Conservation (phyloP, 2,329 filamentous ascomycete species). For the Fusarium sp. region DNA sequence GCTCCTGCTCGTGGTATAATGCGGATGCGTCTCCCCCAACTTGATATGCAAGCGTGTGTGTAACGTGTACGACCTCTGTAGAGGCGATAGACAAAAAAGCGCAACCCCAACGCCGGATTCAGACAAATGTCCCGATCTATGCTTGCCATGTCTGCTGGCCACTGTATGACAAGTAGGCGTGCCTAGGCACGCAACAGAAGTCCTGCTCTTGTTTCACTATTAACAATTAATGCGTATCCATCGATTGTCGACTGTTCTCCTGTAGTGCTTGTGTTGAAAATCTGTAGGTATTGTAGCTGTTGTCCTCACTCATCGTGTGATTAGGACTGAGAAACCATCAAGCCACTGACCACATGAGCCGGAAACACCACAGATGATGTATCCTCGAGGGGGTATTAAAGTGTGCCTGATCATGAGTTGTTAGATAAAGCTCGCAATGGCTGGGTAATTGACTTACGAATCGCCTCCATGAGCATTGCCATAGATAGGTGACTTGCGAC, state of each 20-base stretch:
- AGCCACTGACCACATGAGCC: constrained; percentile 86
- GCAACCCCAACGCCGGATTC: constrained; percentile 38
- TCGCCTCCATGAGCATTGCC: constrained; percentile 85
- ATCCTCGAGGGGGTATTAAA: constrained; percentile 89
- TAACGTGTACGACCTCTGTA: constrained; percentile 19
- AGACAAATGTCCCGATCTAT: constrained; percentile 24
- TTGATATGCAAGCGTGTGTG: constrained; percentile 30
- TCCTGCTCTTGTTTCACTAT: constrained; percentile 12
- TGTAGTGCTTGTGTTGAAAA: constrained; percentile 32
- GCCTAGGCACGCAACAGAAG: constrained; percentile 5
- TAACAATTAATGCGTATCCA: constrained; percentile 36
- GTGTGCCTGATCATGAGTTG: constrained; percentile 72
- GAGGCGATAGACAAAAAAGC: constrained; percentile 26
- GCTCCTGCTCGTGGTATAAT: constrained; percentile 37
- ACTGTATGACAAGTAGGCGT: constrained; percentile 20
- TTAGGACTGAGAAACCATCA: constrained; percentile 87
- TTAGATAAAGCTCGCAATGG: not conserved
- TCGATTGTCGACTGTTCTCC: constrained; percentile 11
- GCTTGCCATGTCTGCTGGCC: constrained; percentile 31
- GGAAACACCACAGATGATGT: constrained; percentile 87
- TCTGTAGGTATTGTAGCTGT: constrained; percentile 5
- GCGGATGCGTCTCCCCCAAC: constrained; percentile 24
- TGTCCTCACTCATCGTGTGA: constrained; percentile 51
- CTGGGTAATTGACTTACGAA: constrained; percentile 70
- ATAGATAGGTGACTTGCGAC: constrained; percentile 86